phyloP scores from a whole-genome alignment of 305 asterid species.

The Euphrasia arctica region DNA sequence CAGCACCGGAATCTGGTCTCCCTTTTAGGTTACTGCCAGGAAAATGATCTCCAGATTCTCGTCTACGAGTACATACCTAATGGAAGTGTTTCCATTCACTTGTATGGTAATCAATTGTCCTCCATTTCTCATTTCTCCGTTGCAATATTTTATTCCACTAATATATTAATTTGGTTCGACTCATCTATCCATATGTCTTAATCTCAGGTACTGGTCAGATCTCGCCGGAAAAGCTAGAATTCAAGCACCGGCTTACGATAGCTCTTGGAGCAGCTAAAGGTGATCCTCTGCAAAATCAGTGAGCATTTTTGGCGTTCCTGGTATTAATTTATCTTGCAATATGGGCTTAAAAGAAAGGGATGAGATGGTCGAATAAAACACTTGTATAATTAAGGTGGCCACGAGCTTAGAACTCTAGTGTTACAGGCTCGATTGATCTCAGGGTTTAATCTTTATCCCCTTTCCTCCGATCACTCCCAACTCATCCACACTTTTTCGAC shows the following conservation, averaged over 20 bases:
- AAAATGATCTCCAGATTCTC: conserved; percentile 78
- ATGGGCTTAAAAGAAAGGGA: conserved; percentile 27
- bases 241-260: conserved; percentile 92
- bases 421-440: background rate
- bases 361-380: conserved; percentile 33
- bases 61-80: conserved; percentile 87
- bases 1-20: conserved; percentile 84
- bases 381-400: conserved; percentile 26
- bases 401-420: background rate
- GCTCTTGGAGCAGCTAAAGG: conserved; percentile 99
- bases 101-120: conserved; percentile 60
- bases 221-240: conserved; percentile 82
- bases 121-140: conserved; percentile 18
- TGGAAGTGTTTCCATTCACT: conserved; percentile 89
- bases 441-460: background rate
- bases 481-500: conserved; percentile 19
- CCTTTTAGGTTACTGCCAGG: conserved; percentile 92
- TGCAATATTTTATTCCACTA: conserved; percentile 15
- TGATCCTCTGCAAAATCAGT: conserved; percentile 96
- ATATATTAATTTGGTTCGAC: conserved; percentile 11
- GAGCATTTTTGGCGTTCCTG: conserved; percentile 91
- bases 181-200: conserved; percentile 24
- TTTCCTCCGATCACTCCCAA: conserved; percentile 24
- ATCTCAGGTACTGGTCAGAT: conserved; percentile 80
- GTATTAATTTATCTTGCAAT: conserved; percentile 54